Percentiles rank a stretch among this genome's conserved stretches.
Conservation (phyloP, 2,329 filamentous ascomycete species). For the Neospermospora avenae region DNA sequence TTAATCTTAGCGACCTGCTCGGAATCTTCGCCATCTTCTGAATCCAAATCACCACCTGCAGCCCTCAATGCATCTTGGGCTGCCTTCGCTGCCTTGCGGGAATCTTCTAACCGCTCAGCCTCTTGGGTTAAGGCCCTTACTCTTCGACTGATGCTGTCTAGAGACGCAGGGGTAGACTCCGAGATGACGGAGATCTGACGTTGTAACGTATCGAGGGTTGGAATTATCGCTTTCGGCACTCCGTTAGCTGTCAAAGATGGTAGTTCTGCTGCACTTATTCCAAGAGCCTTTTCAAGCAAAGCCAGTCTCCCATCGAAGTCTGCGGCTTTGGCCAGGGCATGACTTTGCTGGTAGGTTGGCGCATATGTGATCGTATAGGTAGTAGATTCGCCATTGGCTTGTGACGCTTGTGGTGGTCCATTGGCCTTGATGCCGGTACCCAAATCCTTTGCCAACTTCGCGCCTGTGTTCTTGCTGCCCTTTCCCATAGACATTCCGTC, state of each 20-base stretch:
- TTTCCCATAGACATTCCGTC: slow-evolving; percentile 55
- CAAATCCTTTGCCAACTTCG: slow-evolving; percentile 32
- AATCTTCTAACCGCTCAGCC: slow-evolving; percentile 67
- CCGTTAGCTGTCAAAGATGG: slow-evolving; percentile 58
- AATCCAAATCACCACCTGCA: slow-evolving; percentile 35
- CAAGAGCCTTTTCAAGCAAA: slow-evolving; percentile 75
- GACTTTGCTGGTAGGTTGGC: slow-evolving; percentile 62
- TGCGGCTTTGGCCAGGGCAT: slow-evolving; percentile 74
- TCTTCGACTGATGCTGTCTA: slow-evolving; percentile 68
- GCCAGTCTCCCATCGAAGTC: slow-evolving; percentile 83
- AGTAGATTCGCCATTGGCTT: slow-evolving; percentile 35
- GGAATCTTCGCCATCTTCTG: slow-evolving; percentile 50
- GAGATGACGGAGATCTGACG: slow-evolving; percentile 75
- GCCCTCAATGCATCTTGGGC: slow-evolving; percentile 56
- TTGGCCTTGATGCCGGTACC: slow-evolving; percentile 31
- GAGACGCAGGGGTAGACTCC: slow-evolving; percentile 66
- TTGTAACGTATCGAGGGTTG: slow-evolving; percentile 76
- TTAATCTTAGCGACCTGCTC: slow-evolving; percentile 87
- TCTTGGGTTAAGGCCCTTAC: slow-evolving; percentile 70
- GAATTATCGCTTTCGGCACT: slow-evolving; percentile 68
- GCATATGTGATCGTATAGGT: slow-evolving; percentile 65
- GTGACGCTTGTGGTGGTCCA: slow-evolving; percentile 25
- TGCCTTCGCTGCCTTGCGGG: slow-evolving; percentile 58
- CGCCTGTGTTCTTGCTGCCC: slow-evolving; percentile 17
- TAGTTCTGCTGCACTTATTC: slow-evolving; percentile 67